Conservation (phyloP, 2,329 filamentous ascomycete species). For the Monosporascus sp. region DNA sequence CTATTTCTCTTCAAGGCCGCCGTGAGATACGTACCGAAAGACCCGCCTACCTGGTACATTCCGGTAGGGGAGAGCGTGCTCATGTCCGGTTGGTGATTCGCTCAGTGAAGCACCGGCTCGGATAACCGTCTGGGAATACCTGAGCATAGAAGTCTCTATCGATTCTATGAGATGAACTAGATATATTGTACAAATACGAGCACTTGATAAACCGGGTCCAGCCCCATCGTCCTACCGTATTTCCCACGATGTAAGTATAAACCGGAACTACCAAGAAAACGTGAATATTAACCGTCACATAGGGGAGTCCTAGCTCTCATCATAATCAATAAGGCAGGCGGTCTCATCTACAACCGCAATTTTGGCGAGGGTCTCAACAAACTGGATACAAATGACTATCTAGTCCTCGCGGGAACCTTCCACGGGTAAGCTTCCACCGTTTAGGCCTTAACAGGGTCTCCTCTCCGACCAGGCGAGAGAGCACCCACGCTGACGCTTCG, state of each 20-base stretch:
- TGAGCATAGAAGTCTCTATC: not conserved
- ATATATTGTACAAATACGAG: not conserved
- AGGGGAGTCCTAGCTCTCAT: conserved; percentile 96
- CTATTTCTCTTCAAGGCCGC: not conserved
- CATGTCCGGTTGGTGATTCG: not conserved
- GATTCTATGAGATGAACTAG: not conserved
- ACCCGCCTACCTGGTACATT: no score
- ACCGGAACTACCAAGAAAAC: not conserved
- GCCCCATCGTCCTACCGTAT: not conserved
- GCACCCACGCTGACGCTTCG: conserved; percentile 9
- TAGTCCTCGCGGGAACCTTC: conserved; percentile 94
- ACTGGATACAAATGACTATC: conserved; percentile 90
- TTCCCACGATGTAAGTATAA: conserved; percentile 1
- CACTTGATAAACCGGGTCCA: not conserved
- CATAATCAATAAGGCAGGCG: conserved; percentile 97
- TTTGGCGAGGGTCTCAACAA: conserved; percentile 85
- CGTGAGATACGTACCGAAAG: no score
- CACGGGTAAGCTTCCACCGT: conserved; percentile 61
- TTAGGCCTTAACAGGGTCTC: conserved; percentile 3
- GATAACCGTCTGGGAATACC: not conserved
- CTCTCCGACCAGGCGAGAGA: not conserved
- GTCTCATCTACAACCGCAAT: conserved; percentile 91
- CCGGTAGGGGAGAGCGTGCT: not conserved
- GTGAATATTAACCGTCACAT: conserved; percentile 7
- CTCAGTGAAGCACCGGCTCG: not conserved